Conservation (phyloP, 1,284 basidiomycete genomes). For the Peniophora sp. region DNA sequence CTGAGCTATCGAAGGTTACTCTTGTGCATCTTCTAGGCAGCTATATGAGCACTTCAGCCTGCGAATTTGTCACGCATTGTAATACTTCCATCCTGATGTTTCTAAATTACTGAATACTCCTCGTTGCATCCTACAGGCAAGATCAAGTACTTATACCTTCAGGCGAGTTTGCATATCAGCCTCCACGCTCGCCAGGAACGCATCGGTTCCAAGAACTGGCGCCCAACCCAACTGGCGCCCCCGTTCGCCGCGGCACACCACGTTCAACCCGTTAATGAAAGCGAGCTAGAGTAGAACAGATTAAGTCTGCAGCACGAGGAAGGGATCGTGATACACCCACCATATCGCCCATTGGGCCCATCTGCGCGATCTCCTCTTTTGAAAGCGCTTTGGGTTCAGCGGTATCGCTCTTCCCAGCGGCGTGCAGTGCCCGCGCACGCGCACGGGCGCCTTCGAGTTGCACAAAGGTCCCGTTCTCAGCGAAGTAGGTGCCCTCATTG, state of each 20-base stretch:
- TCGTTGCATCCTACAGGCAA: no score
- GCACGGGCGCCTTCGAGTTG: conserved; percentile 28
- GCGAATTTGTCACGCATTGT: no score
- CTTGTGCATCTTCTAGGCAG: no score
- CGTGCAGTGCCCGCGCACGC: conserved; percentile 38
- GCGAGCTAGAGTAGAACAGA: not conserved
- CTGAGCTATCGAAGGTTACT: no score
- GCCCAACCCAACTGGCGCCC: conserved; percentile 51
- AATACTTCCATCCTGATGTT: no score
- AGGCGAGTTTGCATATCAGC: conserved; percentile 18
- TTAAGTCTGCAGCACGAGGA: no score
- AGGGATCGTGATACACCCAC: not conserved
- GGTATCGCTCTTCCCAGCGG: conserved; percentile 18
- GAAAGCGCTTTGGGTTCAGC: conserved; percentile 11
- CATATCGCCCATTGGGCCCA: conserved; percentile 3
- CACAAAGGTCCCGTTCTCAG: conserved; percentile 17
- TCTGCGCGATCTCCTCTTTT: conserved; percentile 9
- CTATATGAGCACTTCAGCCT: no score
- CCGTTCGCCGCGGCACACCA: conserved; percentile 42
- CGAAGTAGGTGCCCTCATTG: conserved; percentile 16
- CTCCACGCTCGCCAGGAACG: conserved; percentile 38
- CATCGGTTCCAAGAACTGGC: conserved; percentile 34
- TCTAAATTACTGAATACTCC: no score
- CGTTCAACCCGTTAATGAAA: conserved; percentile 41
- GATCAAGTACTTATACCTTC: no score